Conservation (phyloP, 2,329 filamentous ascomycete species). For the Domatiomyces globalis region DNA sequence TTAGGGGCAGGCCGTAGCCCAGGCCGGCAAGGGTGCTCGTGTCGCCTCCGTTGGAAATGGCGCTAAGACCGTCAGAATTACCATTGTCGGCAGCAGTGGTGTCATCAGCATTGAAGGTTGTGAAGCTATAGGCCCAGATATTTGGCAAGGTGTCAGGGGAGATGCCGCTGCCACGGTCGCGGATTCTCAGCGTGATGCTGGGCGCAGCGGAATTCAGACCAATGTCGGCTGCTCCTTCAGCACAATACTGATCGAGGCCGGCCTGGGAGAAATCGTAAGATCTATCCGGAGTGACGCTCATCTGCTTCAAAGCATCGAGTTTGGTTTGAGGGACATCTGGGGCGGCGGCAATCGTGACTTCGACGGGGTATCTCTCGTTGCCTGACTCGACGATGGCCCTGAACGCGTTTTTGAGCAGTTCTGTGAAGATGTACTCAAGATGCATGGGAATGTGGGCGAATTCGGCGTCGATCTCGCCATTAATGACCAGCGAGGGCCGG, state of each 20-base stretch:
- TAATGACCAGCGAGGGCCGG: constrained; percentile 63
- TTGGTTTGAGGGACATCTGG: constrained; percentile 34
- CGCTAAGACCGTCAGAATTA: constrained; percentile 52
- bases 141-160: constrained; percentile 66
- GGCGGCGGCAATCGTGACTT: constrained; percentile 75
- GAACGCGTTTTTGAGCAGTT: constrained; percentile 93
- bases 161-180: constrained; percentile 90
- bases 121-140: constrained; percentile 96
- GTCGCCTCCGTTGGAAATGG: constrained; percentile 58
- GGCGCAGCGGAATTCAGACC: constrained; percentile 42
- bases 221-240: constrained; percentile 10
- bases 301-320: constrained; percentile 14
- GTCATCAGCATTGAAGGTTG: constrained; percentile 68
- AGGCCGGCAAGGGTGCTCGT: constrained; percentile 79
- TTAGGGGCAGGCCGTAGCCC: constrained; percentile 81
- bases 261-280: constrained; percentile 16
- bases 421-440: constrained; percentile 92
- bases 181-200: constrained; percentile 86
- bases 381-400: constrained; percentile 77
- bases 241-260: constrained; percentile 16
- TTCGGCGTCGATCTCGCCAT: constrained; percentile 71
- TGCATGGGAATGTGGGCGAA: constrained; percentile 94
- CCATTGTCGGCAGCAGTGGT: constrained; percentile 35
- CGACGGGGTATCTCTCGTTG: constrained; percentile 66
- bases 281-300: constrained; percentile 13